phyloP scores from a whole-genome alignment of 2,329 filamentous ascomycete genomes.

The Akanthomyces dipterigenus region DNA sequence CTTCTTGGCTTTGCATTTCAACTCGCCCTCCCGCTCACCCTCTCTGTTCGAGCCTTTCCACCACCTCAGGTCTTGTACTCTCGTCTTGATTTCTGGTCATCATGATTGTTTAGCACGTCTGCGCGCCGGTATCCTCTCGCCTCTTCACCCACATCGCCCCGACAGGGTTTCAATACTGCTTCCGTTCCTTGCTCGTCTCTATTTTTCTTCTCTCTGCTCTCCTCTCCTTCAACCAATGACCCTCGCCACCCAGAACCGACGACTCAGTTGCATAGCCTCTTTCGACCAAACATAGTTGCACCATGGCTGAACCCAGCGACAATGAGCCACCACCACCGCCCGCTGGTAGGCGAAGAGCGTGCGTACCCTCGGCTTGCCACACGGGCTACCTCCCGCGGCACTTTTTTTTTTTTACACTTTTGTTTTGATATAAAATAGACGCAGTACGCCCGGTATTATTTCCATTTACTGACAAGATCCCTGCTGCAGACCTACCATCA shows the following conservation, averaged over 20 bases:
- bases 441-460: not conserved
- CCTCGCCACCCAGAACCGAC: not conserved
- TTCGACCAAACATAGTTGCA: slow-evolving; percentile 7
- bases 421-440: not conserved
- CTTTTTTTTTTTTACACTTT: not conserved
- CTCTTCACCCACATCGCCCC: not conserved
- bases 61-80: not conserved
- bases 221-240: slow-evolving; percentile 2
- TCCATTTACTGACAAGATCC: not conserved
- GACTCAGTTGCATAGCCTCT: slow-evolving; percentile 9
- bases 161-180: not conserved
- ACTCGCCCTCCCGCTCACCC: not conserved
- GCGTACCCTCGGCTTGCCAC: slow-evolving; percentile 19
- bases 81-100: not conserved
- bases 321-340: slow-evolving; percentile 16
- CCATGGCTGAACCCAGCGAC: slow-evolving; percentile 19
- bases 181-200: not conserved
- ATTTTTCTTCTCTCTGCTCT: not conserved
- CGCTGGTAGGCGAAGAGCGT: slow-evolving; percentile 31
- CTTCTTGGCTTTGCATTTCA: slow-evolving; percentile 9
- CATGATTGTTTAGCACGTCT: slow-evolving; percentile 1
- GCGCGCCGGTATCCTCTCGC: not conserved
- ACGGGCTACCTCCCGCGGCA: not conserved
- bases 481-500: slow-evolving; percentile 42
- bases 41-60: not conserved